These are phyloP conservation scores for Prunus padus DNA, from an alignment of 306 rosid species.

Conservation along the genomic window DNA sequence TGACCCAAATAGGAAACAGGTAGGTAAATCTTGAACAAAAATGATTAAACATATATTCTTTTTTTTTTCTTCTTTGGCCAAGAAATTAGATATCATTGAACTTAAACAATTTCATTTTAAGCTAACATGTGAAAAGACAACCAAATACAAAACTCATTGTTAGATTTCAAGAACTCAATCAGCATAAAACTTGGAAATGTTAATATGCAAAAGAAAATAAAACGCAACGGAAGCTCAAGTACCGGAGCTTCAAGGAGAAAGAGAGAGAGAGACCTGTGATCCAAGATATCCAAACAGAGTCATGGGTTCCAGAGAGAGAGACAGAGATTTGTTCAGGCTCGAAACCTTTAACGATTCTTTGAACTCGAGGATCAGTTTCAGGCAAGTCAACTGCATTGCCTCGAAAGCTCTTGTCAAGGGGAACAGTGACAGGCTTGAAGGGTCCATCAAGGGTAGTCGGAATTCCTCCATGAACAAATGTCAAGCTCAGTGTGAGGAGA, in stretches of 20 bases:
- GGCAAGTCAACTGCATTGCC: conserved; percentile 76
- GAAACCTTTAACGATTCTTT: conserved; percentile 47
- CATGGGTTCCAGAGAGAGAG: conserved; percentile 60
- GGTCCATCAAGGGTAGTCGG: conserved; percentile 80
- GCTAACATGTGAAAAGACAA: background rate
- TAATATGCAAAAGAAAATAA: background rate
- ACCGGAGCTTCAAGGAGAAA: background rate
- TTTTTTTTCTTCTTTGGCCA: background rate
- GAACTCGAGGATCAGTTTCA: conserved; percentile 62
- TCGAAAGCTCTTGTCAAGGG: conserved; percentile 62
- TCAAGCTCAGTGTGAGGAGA: conserved; percentile 28
- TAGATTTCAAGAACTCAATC: background rate
- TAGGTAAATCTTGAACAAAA: background rate
- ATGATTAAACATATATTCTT: too few relatives aligned
- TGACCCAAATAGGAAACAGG: background rate
- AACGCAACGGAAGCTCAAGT: background rate
- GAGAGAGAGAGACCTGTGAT: conserved; percentile 54
- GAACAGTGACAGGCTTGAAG: conserved; percentile 75
- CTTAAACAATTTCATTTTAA: background rate
- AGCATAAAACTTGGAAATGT: background rate
- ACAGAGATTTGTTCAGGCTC: conserved; percentile 81
- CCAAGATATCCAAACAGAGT: conserved; percentile 89
- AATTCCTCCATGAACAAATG: conserved; percentile 34
- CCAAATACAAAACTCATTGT: background rate
- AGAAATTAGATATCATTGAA: background rate